Evolutionary conservation across 441 rosid species (phyloP), one percentile per base, ranked within the genome.

Genomic region (Omphalea diandra): DNA sequence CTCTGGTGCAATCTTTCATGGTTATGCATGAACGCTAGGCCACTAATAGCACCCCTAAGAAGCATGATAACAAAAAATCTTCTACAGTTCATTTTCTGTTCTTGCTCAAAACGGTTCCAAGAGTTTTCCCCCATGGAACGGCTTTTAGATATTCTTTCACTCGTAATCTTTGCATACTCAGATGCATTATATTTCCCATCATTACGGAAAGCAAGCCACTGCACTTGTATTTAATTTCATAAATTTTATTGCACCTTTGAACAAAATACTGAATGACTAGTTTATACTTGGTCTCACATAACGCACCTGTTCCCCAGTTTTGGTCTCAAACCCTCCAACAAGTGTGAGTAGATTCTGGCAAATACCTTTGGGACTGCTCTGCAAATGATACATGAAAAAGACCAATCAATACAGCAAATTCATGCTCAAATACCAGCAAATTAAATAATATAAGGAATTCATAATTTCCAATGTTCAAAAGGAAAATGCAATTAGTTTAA

Each of bases 151-250:
- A 84, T 75, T 82, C 79, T 91, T 77, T 88, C 88, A 62, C 95
- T 86, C 5, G 89, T 79, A 46, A 70, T 44, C 83, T 87, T 84
- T 46, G 96, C 90, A 67, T 87, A 92, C 72, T 86, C 97, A 65
- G 93, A 93, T 27, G 90, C 96, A 81, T 92, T 90, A 77, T 87
- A 85, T 79, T 80, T 91, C 55, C 97, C 97, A 75, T 82, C 90
- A 81, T 86, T 76, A 60, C 88, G 90, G 75, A 94, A 94, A 76
- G 92, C 97, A 79, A 94, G 91, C 97, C 98, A 94, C 98, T 91
- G 86, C 58, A 65, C 11, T 43, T 9, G 66, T 9, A 68, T 77
- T 62, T 54, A 74, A 77, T 55, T 36, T 54, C 65, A 74, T 80
- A 24, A 76, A 67, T 69, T 73, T 59, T 44, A 47, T 68, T 44